Base-by-base conservation (phyloP, 805 yeast genomes). In the Suhomyces prunicola region DNA sequence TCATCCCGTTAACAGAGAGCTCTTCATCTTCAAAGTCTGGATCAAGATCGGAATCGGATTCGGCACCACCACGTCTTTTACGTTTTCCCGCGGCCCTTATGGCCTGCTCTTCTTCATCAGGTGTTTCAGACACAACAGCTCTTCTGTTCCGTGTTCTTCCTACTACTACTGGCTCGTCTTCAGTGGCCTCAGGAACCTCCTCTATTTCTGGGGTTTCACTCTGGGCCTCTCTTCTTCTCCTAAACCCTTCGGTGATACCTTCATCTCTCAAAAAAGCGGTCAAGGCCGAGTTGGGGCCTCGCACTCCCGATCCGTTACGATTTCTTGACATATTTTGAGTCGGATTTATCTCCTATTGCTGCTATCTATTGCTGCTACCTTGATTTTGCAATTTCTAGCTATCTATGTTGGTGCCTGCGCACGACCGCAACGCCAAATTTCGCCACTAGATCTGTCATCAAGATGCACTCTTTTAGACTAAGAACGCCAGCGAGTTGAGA, bases 181-280 rank as follows among this genome's bases (percentile, higher is more conserved):
- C 62, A 33, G 56, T 60, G 10, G 54, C 62, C n/a, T 50, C 62
- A 23, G 50, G 23, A 12, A 39, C 44, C 33, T 54, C 60, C 66
- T 31, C 69, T 68, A 49, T 67, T 70, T 54, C 66, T 54, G 46
- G 45, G 39, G 36, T 33, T 24, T 45, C 44, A 13, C 35, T 50
- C 45, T 59, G 55, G 12, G 58, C 49, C 35, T 48, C 58, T 49
- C 62, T 55, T 44, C 76, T 61, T 53, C 67, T 72, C 63, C 91
- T 77, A 65, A 90, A 90, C 42, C 83, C 84, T 53, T 85, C 90
- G 1, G 97, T 87, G 70, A 92, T 92, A 35, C 97, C 97, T 68
- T 91, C 96, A 52, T 87, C 90, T 48, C 91, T 77, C 55, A 92
- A 77, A 63, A 92, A 92, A 68, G 88, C 94, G 0, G 97, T 92